These are phyloP conservation scores for Clathrus columnatus DNA, from an alignment of 768 basidiomycete species.

Conservation along the genomic window DNA sequence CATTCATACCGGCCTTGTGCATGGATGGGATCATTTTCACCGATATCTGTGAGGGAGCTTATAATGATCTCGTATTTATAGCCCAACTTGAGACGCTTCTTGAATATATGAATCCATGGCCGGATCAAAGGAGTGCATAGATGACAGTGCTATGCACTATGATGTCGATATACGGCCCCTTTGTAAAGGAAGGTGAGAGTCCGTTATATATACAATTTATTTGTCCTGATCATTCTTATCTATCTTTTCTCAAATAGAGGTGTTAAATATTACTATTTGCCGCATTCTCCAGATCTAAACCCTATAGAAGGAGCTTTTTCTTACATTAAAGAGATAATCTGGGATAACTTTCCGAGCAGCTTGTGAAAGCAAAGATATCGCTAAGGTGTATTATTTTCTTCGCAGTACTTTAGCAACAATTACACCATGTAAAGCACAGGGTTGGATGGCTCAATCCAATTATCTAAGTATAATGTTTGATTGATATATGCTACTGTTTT, in stretches of 20 bases:
- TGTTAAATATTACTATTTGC: slow-evolving; percentile 15
- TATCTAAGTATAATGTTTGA: no score
- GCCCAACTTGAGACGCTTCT: slow-evolving; percentile 10
- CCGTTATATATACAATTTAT: not conserved
- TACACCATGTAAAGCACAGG: not conserved
- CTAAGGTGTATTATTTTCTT: not conserved
- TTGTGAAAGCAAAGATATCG: not conserved
- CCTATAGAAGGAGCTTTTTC: slow-evolving; percentile 26
- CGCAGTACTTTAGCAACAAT: not conserved
- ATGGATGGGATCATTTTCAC: slow-evolving; percentile 8
- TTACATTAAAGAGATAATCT: no score
- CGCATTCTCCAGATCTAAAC: slow-evolving; percentile 24
- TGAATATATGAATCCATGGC: slow-evolving; percentile 11
- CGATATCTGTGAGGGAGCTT: slow-evolving; percentile 5
- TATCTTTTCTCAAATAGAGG: not conserved
- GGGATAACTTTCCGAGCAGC: not conserved
- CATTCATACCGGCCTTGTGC: slow-evolving; percentile 11
- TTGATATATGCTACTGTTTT: no score
- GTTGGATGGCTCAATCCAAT: slow-evolving; percentile 16
- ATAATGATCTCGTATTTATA: slow-evolving; percentile 4
- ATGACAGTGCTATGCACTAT: slow-evolving; percentile 16
- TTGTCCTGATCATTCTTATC: not conserved
- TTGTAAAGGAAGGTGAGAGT: not conserved
- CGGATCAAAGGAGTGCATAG: slow-evolving; percentile 4
- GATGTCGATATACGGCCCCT: not conserved